Conservation (phyloP, 164 flowering plant genomes). For the Litsea cubeba region DNA sequence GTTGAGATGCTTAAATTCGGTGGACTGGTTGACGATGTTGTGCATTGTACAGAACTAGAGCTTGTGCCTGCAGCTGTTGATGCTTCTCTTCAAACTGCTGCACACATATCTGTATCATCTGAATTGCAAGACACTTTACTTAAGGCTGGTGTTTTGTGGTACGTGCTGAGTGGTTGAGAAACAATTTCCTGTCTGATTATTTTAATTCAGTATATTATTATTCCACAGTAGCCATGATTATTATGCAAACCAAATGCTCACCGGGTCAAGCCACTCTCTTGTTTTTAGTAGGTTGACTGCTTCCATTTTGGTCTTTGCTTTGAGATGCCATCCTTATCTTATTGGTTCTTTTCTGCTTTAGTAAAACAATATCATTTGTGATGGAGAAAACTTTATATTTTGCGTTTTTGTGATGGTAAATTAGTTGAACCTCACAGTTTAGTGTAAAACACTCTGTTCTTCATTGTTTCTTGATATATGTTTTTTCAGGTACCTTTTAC, state of each 20-base stretch:
- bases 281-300: not conserved
- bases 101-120: slow-evolving; percentile 79
- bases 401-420: not conserved
- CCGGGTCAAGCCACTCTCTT: not conserved
- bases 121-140: slow-evolving; percentile 76
- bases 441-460: not conserved
- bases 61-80: slow-evolving; percentile 92
- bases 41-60: slow-evolving; percentile 94
- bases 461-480: not conserved
- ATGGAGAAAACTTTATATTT: not conserved
- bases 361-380: not conserved
- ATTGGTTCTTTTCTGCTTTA: not conserved
- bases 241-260: not conserved
- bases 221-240: not conserved
- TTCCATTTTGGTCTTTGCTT: not conserved
- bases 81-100: slow-evolving; percentile 86
- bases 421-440: not conserved
- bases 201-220: not conserved
- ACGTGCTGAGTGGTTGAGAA: slow-evolving; percentile 6
- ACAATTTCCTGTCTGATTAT: not conserved
- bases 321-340: not conserved
- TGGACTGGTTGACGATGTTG: slow-evolving; percentile 83
- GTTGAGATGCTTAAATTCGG: slow-evolving; percentile 71
- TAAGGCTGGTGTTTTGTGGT: slow-evolving; percentile 93
- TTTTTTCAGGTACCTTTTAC: slow-evolving; percentile 74